phyloP scores from a whole-genome alignment of 352 stramenopile species.

The Thraustotheca clavata region DNA sequence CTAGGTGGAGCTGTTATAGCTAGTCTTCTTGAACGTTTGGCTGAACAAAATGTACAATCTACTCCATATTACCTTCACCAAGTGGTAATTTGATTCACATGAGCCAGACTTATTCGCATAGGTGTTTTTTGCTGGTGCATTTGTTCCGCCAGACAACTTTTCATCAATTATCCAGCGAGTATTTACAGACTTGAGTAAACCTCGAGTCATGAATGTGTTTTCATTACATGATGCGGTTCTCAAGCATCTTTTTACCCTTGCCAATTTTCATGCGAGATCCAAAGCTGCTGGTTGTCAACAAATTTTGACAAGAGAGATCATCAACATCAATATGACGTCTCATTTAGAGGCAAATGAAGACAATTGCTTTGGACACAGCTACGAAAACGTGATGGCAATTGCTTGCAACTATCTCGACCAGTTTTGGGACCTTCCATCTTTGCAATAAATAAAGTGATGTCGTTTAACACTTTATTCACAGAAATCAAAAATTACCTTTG shows the following conservation, averaged over 20 bases:
- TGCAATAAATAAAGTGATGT: too few relatives aligned
- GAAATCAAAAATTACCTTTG: too few relatives aligned
- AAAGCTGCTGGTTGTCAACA: constrained; percentile 45
- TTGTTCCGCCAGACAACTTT: constrained; percentile 39
- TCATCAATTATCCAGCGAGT: constrained; percentile 32
- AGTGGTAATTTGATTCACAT: constrained; percentile 1
- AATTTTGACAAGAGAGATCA: constrained; percentile 25
- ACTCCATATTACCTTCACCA: constrained; percentile 5
- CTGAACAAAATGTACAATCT: not conserved
- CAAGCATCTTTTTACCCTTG: constrained; percentile 61
- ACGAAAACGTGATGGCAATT: constrained; percentile 53
- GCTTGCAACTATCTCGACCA: constrained; percentile 37
- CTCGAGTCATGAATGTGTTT: constrained; percentile 73
- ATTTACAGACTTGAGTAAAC: constrained; percentile 21
- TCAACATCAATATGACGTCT: constrained; percentile 66
- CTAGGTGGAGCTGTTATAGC: constrained; percentile 68
- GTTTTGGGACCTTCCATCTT: constrained; percentile 8
- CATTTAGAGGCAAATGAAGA: constrained; percentile 43
- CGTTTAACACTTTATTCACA: too few relatives aligned
- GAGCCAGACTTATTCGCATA: not conserved
- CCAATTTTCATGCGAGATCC: constrained; percentile 33
- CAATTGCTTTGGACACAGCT: constrained; percentile 77
- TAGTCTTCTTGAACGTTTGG: constrained; percentile 59
- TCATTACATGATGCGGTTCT: constrained; percentile 64
- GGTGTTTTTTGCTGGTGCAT: constrained; percentile 64